These are phyloP conservation scores for Boletus semigastroideus DNA, from an alignment of 1,284 basidiomycete genomes.

Conservation along the genomic window DNA sequence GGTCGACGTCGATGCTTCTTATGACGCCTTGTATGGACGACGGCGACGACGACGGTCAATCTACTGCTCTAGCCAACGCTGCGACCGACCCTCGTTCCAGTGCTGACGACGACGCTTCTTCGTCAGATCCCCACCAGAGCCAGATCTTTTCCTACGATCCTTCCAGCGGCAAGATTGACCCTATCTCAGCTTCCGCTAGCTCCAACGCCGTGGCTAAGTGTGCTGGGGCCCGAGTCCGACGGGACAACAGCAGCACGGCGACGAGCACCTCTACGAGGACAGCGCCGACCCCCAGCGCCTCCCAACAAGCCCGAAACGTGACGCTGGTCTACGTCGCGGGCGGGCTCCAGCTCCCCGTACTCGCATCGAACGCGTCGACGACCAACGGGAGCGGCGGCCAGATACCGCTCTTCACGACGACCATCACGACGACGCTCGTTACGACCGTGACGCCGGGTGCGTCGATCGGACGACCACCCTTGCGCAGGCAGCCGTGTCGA, in stretches of 20 bases:
- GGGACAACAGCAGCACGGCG: constrained; percentile 7
- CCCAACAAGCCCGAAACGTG: constrained; percentile 39
- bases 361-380: constrained; percentile 2
- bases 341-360: constrained; percentile 32
- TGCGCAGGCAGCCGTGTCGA: constrained; percentile 14
- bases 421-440: constrained; percentile 28
- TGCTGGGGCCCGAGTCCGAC: constrained; percentile 7
- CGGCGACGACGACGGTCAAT: constrained; percentile 33
- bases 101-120: neutral
- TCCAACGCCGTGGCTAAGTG: constrained; percentile 11
- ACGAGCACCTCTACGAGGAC: constrained; percentile 7
- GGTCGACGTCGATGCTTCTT: constrained; percentile 46
- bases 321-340: constrained; percentile 47
- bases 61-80: neutral
- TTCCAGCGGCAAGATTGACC: constrained; percentile 47
- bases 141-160: constrained; percentile 61
- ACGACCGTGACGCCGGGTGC: constrained; percentile 5
- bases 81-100: constrained; percentile 10
- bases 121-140: constrained; percentile 40
- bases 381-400: constrained; percentile 10
- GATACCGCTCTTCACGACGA: constrained; percentile 20
- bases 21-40: constrained; percentile 49
- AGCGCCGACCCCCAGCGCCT: constrained; percentile 10
- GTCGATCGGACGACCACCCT: constrained; percentile 6
- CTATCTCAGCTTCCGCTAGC: constrained; percentile 46